These are phyloP conservation scores for Cetraspora pellucida DNA, from an alignment of 192 early-diverging fungal species.

Conservation along the genomic window DNA sequence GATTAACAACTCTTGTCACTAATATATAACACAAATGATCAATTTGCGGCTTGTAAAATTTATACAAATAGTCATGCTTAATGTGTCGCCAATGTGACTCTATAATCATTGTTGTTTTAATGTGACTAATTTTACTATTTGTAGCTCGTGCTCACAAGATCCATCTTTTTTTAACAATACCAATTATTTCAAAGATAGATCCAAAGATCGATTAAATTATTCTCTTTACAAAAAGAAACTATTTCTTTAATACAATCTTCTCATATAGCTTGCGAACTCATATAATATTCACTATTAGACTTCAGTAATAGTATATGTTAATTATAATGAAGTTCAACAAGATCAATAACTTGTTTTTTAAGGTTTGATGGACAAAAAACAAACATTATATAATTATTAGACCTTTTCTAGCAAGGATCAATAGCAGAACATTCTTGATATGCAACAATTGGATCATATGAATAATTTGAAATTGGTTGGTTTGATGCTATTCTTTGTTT, in stretches of 20 bases:
- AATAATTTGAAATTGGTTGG: too few species aligned
- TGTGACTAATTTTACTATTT: background rate
- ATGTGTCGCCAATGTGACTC: background rate
- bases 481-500: too few species aligned
- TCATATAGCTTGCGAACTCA: background rate
- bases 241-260: background rate
- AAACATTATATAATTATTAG: background rate
- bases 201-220: background rate
- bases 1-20: background rate
- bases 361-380: background rate
- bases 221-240: background rate
- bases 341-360: background rate
- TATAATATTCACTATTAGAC: background rate
- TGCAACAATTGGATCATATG: background rate
- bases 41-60: slow-evolving; percentile 1
- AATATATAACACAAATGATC: slow-evolving; percentile 1
- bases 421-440: background rate
- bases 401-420: background rate
- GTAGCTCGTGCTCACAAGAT: background rate
- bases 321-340: slow-evolving; percentile 1
- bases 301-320: background rate
- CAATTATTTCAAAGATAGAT: background rate
- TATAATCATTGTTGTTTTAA: background rate
- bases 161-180: background rate
- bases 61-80: slow-evolving; percentile 15